phyloP scores from a whole-genome alignment of 805 yeast species.

The Zygosaccharomyces bisporus region DNA sequence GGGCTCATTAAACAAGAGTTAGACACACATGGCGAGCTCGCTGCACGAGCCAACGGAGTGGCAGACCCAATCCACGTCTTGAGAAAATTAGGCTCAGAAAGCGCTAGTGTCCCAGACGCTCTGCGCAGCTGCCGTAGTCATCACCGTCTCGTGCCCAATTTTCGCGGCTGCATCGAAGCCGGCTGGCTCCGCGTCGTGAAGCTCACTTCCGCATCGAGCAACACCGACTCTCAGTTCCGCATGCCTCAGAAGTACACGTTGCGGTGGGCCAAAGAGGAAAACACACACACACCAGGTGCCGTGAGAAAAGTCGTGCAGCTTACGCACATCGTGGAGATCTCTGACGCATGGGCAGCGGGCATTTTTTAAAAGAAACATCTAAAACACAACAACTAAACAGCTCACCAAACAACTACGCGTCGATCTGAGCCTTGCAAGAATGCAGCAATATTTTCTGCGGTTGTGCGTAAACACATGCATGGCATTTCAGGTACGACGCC shows the following conservation, averaged over 20 bases:
- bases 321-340: not conserved
- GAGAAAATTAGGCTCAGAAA: not conserved
- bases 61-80: not conserved
- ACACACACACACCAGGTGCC: not conserved
- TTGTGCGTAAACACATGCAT: not conserved
- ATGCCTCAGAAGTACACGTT: not conserved
- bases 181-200: not conserved
- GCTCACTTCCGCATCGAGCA: not conserved
- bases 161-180: not conserved
- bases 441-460: not conserved
- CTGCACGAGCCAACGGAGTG: too few species aligned
- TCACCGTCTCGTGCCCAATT: too few species aligned
- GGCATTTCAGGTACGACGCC: not conserved
- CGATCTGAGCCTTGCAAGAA: slow-evolving; percentile 1
- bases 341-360: not conserved
- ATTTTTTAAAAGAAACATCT: not conserved
- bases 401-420: not conserved
- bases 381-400: not conserved
- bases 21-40: too few species aligned
- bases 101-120: too few species aligned
- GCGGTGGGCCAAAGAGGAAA: not conserved
- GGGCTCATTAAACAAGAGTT: too few species aligned
- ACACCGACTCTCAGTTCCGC: not conserved
- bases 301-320: not conserved
- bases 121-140: too few species aligned